These are phyloP conservation scores for Leptographium flavum DNA, from an alignment of 2,329 filamentous ascomycete genomes.

Conservation along the genomic window DNA sequence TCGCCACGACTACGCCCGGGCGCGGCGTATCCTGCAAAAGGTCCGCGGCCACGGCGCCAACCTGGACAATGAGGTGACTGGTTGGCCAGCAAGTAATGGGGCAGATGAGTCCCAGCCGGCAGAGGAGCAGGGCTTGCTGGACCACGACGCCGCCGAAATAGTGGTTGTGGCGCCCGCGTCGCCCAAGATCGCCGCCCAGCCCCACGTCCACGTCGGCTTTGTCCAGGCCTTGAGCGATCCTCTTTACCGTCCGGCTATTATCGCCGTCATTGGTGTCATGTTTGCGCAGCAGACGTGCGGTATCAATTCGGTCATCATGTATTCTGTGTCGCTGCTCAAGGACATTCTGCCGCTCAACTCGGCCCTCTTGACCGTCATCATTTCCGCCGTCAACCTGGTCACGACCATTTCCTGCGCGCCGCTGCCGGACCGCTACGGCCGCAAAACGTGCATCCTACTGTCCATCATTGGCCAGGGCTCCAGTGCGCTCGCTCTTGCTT, in stretches of 20 bases:
- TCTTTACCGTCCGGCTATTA: conserved; percentile 55
- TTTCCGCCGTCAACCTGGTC: conserved; percentile 74
- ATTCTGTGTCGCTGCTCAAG: conserved; percentile 79
- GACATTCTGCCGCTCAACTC: conserved; percentile 71
- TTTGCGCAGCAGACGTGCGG: conserved; percentile 82
- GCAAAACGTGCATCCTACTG: conserved; percentile 70
- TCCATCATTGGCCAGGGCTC: conserved; percentile 76
- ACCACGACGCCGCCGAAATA: conserved; percentile 16
- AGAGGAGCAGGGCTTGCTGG: conserved; percentile 60
- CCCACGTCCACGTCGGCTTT: conserved; percentile 36
- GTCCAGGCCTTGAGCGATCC: conserved; percentile 52
- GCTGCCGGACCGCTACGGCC: conserved; percentile 73
- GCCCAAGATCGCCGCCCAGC: conserved; percentile 1
- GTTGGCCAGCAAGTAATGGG: conserved; percentile 38
- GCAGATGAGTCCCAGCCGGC: conserved; percentile 19
- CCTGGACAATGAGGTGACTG: conserved; percentile 57
- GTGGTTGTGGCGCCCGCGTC: conserved; percentile 11
- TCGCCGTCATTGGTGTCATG: conserved; percentile 85
- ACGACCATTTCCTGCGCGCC: conserved; percentile 73
- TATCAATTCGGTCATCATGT: conserved; percentile 98
- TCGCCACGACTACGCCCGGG: conserved; percentile 44
- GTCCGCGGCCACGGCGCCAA: conserved; percentile 58
- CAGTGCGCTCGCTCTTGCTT: conserved; percentile 61
- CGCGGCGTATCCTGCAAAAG: conserved; percentile 54
- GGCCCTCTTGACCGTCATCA: conserved; percentile 69